A percentile compares a stretch with the other conserved stretches of the same genome.
Evolutionary conservation across 2,329 filamentous ascomycete species (phyloP).

Genomic region (Colletotrichum scovillei): DNA sequence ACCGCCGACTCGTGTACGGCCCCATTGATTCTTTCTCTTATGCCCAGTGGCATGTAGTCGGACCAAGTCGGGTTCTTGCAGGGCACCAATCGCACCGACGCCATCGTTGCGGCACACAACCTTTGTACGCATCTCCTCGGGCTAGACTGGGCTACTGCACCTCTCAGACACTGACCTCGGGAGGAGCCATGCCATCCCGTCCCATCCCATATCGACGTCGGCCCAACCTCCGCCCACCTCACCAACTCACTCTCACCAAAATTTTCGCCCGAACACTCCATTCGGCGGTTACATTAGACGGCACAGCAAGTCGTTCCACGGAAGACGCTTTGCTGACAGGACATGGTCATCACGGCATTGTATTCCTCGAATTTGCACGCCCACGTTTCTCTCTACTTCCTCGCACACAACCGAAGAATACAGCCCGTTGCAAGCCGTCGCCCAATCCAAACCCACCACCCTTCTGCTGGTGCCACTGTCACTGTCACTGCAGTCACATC

Average conservation of each 20-base stretch:
- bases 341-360: not conserved
- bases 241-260: not conserved
- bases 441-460: slow-evolving; percentile 23
- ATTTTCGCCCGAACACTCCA: not conserved
- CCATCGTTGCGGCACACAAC: not conserved
- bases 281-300: not conserved
- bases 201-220: slow-evolving; percentile 3
- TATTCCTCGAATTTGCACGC: not conserved
- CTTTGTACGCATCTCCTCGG: slow-evolving; percentile 5
- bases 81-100: slow-evolving; percentile 17
- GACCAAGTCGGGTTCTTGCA: slow-evolving; percentile 24
- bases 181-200: slow-evolving; percentile 34
- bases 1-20: slow-evolving; percentile 7
- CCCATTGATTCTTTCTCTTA: not conserved
- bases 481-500: slow-evolving; percentile 29
- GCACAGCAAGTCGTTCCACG: not conserved
- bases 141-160: slow-evolving; percentile 29
- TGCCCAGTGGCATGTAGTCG: slow-evolving; percentile 21
- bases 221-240: slow-evolving; percentile 26
- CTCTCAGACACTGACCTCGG: slow-evolving; percentile 27
- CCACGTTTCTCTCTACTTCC: not conserved
- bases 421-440: slow-evolving; percentile 7
- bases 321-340: slow-evolving; percentile 1
- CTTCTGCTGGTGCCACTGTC: slow-evolving; percentile 18
- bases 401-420: not conserved